Base-by-base conservation (phyloP, 257 asterid genomes). In the Jaltomata sinuosa region DNA sequence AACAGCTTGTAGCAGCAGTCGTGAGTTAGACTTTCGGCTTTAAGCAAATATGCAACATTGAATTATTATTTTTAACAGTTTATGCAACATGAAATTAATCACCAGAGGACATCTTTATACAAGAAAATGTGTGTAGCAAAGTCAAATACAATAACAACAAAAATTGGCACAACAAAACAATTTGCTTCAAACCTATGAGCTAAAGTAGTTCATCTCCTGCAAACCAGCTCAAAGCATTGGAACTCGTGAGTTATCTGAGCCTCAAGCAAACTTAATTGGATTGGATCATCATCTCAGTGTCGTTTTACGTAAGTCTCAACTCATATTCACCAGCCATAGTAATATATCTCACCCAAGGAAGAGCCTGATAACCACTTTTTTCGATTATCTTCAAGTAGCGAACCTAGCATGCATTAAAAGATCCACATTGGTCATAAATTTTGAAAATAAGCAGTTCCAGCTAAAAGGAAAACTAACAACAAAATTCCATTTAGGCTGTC, bases 261-360 rank as follows among this genome's bases (percentile, higher is more conserved):
- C 80, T 72, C 14, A 3, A 15, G 19, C 36, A 22, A 25, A 40
- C 36, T 72, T 40, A 72, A 40, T n/a, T 72, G 80, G n/a, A 42
- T 42, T 72, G 38, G 36, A 42, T 42, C 36, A 72, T 25, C 80
- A 45, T 22, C 80, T 42, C 12, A 16, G 27, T 72, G n/a, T 42
- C 15, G 65, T 68, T 29, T 81, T 81, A 93, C 29, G 90, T 84
- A 79, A 93, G 92, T 85, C 97, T 87, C 85, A 94, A 89, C 90
- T 94, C 98, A 72, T 94, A 93, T 88, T 94, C 98, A 84, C 98
- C 98, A 29, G 97, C 98, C 97, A 91, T 91, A 61, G 97, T 94
- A 76, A 94, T 94, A 87, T 92, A 94, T 88, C 97, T 91, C 91
- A 93, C 97, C 97, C 97, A 93, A 18, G 97, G 98, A 54, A 94